Conservation (phyloP, 2,329 filamentous ascomycete species). For the Ophiostoma montium region DNA sequence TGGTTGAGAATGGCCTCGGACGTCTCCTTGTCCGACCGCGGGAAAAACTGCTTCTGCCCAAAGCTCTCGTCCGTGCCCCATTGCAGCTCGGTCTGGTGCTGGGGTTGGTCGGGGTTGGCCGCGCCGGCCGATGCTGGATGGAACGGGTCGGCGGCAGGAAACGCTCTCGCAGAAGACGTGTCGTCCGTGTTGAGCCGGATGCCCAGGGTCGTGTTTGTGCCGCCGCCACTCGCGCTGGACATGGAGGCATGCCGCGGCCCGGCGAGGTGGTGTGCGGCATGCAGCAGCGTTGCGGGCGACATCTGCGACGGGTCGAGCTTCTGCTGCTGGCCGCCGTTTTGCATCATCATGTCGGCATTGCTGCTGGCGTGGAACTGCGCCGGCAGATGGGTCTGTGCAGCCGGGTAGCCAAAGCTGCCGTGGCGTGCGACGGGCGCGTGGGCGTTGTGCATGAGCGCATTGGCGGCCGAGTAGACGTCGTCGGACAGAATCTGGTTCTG, state of each 20-base stretch:
- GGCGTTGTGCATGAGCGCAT: constrained; percentile 30
- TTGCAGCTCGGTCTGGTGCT: constrained; percentile 16
- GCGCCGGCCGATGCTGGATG: too few species aligned
- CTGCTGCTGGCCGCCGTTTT: neutral
- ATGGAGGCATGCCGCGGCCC: neutral
- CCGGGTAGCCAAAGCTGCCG: neutral
- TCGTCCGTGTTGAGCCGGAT: neutral
- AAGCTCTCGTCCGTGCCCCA: constrained; percentile 55
- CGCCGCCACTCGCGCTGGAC: neutral
- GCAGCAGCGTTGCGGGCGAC: neutral
- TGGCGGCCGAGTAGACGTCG: constrained; percentile 46
- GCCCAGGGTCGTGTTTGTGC: neutral
- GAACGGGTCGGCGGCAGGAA: neutral
- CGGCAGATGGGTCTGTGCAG: neutral
- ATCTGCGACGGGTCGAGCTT: neutral
- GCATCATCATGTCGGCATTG: neutral
- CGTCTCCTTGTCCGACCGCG: constrained; percentile 41
- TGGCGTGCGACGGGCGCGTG: constrained; percentile 13
- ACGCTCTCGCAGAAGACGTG: neutral
- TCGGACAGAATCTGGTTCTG: constrained; percentile 24
- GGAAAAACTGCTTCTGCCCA: constrained; percentile 36
- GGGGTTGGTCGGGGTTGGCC: neutral
- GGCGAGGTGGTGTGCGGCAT: neutral
- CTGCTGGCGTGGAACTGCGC: neutral
- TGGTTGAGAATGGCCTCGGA: constrained; percentile 41